Evolutionary conservation across 441 rosid genomes (phyloP).

Genomic region (Melastoma candidum): DNA sequence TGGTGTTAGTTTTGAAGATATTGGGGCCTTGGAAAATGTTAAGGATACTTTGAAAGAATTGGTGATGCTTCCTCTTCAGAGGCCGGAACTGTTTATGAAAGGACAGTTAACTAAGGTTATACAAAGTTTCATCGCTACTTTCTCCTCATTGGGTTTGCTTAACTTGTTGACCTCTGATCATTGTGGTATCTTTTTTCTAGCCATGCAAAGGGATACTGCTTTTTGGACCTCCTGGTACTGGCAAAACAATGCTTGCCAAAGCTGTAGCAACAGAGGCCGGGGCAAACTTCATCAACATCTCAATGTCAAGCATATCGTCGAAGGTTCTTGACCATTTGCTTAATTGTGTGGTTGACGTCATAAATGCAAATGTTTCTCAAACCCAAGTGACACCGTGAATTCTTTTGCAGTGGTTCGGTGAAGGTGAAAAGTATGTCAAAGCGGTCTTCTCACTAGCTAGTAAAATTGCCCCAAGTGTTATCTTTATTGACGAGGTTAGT

Average conservation of each 20-base stretch:
- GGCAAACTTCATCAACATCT: conserved; percentile 94
- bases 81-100: conserved; percentile 93
- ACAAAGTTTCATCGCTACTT: too few relatives aligned
- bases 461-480: conserved; percentile 92
- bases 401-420: conserved; percentile 96
- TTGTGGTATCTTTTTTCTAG: conserved; percentile 24
- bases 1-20: conserved; percentile 93
- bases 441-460: conserved; percentile 97
- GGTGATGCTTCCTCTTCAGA: conserved; percentile 99
- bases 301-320: conserved; percentile 99
- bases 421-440: conserved; percentile 97
- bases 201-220: conserved; percentile 93
- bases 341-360: too few relatives aligned
- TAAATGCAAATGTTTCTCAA: too few relatives aligned
- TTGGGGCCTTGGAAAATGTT: conserved; percentile 95
- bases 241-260: conserved; percentile 99
- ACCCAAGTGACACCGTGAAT: background rate
- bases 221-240: conserved; percentile 99
- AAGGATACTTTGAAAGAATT: conserved; percentile 97
- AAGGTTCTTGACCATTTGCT: conserved; percentile 38
- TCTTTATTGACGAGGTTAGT: conserved; percentile 96
- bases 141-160: too few relatives aligned
- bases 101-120: conserved; percentile 94
- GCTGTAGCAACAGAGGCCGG: conserved; percentile 99
- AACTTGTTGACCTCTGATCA: conserved; percentile 4